These are phyloP conservation scores for Colletotrichum acutatum DNA, from an alignment of 2,329 filamentous ascomycete species.

Conservation along the genomic window DNA sequence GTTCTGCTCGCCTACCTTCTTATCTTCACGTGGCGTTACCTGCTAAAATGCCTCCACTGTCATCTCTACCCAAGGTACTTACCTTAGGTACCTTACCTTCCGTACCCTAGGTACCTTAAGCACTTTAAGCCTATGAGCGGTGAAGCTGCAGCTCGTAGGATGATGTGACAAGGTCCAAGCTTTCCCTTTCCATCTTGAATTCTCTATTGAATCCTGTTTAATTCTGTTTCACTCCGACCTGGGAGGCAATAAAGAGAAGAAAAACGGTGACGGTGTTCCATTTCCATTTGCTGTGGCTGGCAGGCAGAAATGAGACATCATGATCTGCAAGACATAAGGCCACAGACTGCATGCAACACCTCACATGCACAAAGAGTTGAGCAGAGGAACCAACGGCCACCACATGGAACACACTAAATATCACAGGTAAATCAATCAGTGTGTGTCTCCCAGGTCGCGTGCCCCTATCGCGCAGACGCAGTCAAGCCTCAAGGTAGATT, in stretches of 20 bases:
- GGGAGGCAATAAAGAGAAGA: not conserved
- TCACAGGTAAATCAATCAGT: not conserved
- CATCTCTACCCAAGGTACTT: too few relatives aligned
- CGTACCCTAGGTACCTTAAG: not conserved
- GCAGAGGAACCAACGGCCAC: not conserved
- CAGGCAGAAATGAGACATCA: not conserved
- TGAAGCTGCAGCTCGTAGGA: constrained; percentile 23
- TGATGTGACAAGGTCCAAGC: not conserved
- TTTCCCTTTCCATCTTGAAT: not conserved
- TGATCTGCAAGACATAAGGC: not conserved
- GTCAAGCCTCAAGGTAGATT: not conserved
- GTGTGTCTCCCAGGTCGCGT: constrained; percentile 24
- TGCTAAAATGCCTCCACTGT: not conserved
- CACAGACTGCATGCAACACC: not conserved
- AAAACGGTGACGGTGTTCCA: not conserved
- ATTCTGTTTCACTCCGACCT: not conserved
- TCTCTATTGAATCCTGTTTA: not conserved
- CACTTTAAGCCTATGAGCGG: constrained; percentile 13
- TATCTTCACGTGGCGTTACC: constrained; percentile 32
- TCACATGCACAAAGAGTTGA: not conserved
- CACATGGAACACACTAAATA: not conserved
- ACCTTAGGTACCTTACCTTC: not conserved
- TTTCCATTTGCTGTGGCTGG: not conserved
- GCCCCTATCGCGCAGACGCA: constrained; percentile 17
- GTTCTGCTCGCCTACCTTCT: constrained; percentile 10